These are phyloP conservation scores for Turritis glabra DNA, from an alignment of 345 rosid genomes.

Conservation along the genomic window DNA sequence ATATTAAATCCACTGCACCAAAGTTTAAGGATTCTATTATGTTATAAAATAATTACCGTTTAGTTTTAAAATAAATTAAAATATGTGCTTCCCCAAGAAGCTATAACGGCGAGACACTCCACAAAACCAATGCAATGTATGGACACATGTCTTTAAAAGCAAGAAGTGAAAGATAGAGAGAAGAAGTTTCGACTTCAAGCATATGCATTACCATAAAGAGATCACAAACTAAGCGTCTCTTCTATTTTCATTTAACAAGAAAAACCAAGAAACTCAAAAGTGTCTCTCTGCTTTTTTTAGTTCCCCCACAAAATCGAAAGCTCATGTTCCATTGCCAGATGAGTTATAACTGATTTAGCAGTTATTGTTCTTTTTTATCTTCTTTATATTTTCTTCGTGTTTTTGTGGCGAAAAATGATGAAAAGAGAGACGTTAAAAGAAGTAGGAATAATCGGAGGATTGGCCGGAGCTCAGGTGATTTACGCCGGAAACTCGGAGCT, in stretches of 20 bases:
- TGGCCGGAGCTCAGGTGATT: conserved; percentile 60
- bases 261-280: neutral
- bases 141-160: conserved; percentile 30
- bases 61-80: neutral
- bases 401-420: conserved; percentile 9
- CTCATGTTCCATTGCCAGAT: conserved; percentile 16
- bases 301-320: conserved; percentile 1
- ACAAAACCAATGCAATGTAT: conserved; percentile 21
- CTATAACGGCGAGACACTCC: conserved; percentile 16
- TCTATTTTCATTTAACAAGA: neutral
- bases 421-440: conserved; percentile 51
- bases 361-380: neutral
- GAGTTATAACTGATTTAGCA: conserved; percentile 12
- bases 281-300: neutral
- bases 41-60: neutral
- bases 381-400: neutral
- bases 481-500: conserved; percentile 64
- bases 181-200: conserved; percentile 22
- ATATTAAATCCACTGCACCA: neutral
- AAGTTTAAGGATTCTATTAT: neutral
- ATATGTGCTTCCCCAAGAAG: conserved; percentile 5
- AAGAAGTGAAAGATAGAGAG: conserved; percentile 13
- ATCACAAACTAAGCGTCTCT: conserved; percentile 4
- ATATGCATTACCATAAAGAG: neutral
- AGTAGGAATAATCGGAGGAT: conserved; percentile 54